These are phyloP conservation scores for Lactifluus rugatus DNA, from an alignment of 768 basidiomycete species.

Conservation along the genomic window DNA sequence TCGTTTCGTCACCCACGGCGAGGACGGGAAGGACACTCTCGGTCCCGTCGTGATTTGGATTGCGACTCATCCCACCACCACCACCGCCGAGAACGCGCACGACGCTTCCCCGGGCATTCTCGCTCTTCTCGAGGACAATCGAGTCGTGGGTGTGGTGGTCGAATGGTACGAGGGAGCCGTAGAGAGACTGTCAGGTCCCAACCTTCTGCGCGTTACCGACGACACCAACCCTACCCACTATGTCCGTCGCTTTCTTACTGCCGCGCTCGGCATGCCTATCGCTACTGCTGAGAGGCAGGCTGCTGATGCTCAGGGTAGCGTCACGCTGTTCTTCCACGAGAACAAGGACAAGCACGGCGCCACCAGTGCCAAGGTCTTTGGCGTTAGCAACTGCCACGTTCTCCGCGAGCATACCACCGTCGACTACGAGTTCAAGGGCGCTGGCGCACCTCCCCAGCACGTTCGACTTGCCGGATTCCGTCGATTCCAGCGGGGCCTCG, in stretches of 20 bases:
- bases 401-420: constrained; percentile 22
- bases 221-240: background rate
- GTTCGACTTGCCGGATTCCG: background rate
- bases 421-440: constrained; percentile 2
- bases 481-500: background rate
- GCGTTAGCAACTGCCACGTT: constrained; percentile 27
- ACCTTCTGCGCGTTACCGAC: background rate
- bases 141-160: background rate
- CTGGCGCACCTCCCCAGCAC: background rate
- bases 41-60: constrained; percentile 24
- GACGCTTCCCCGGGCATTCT: constrained; percentile 21
- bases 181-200: background rate
- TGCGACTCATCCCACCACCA: constrained; percentile 15
- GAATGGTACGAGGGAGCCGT: background rate
- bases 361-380: constrained; percentile 24
- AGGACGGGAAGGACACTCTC: constrained; percentile 12
- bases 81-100: constrained; percentile 18
- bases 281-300: background rate
- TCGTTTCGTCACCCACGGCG: background rate
- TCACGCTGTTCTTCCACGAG: background rate
- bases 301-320: background rate
- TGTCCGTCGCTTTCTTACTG: background rate
- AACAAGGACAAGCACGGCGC: constrained; percentile 18
- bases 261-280: background rate
- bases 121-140: background rate